Evolutionary conservation across 2,329 filamentous ascomycete genomes (phyloP).

Genomic region (Rhinocladiella similis): DNA sequence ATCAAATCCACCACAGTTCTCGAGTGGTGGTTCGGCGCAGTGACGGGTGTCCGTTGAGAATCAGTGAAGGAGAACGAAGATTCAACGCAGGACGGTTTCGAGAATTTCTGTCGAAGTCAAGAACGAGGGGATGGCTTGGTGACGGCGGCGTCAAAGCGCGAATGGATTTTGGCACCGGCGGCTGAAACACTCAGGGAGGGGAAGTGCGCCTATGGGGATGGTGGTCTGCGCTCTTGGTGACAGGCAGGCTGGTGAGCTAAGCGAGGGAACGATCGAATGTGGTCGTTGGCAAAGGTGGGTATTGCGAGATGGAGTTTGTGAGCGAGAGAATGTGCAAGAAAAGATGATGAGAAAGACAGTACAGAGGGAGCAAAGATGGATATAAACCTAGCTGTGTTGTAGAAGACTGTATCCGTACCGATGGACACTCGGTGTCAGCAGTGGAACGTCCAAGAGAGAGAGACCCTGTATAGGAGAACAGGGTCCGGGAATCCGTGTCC

Average conservation of each 20-base stretch:
- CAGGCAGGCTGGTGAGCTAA: not conserved
- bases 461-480: too few species aligned
- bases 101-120: not conserved
- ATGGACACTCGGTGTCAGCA: not conserved
- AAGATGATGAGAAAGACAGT: constrained; percentile 1
- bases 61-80: not conserved
- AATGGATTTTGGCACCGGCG: constrained; percentile 7
- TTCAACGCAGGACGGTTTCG: not conserved
- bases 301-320: not conserved
- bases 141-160: not conserved
- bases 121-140: constrained; percentile 1
- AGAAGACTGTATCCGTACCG: not conserved
- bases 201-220: constrained; percentile 12
- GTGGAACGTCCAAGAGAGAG: not conserved
- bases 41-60: constrained; percentile 13
- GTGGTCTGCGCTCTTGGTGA: constrained; percentile 1
- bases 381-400: not conserved
- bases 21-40: constrained; percentile 20
- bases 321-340: constrained; percentile 5
- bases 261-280: constrained; percentile 3
- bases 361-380: not conserved
- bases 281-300: not conserved
- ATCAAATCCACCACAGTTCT: constrained; percentile 16
- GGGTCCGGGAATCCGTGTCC: too few species aligned
- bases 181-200: constrained; percentile 20